A percentile compares a stretch with the other conserved stretches of the same genome.
phyloP scores from a whole-genome alignment of 805 yeast species.

The Metschnikowia picachoensis region DNA sequence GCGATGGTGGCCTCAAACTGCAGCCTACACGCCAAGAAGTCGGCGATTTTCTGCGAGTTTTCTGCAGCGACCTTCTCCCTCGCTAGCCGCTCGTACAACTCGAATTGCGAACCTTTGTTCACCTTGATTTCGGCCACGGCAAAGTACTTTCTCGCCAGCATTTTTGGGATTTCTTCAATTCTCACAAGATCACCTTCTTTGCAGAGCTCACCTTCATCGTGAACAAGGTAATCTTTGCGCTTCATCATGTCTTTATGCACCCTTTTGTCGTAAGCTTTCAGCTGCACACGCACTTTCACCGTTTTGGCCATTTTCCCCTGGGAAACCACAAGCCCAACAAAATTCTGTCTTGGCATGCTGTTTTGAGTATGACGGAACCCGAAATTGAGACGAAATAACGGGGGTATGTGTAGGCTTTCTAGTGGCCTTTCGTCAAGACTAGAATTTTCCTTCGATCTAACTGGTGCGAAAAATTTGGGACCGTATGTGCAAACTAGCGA shows the following conservation, averaged over 20 bases:
- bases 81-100: constrained; percentile 70
- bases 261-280: constrained; percentile 63
- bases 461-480: constrained; percentile 1
- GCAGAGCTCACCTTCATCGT: constrained; percentile 88
- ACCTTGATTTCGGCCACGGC: constrained; percentile 89
- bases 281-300: constrained; percentile 85
- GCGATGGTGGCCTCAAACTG: constrained; percentile 25
- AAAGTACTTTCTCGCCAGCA: constrained; percentile 77
- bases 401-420: not conserved
- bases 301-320: constrained; percentile 97
- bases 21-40: constrained; percentile 47
- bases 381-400: not conserved
- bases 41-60: constrained; percentile 53
- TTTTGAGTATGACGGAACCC: not conserved
- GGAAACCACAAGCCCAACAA: constrained; percentile 88
- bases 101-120: constrained; percentile 90
- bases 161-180: constrained; percentile 83
- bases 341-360: constrained; percentile 82
- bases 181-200: constrained; percentile 95
- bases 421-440: too few species aligned
- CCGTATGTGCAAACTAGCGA: constrained; percentile 2
- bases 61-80: constrained; percentile 62
- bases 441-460: not conserved
- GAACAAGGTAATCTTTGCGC: constrained; percentile 83
- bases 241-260: constrained; percentile 73